Percentiles rank a stretch among this genome's conserved stretches.
Conservation (phyloP, 2,329 filamentous ascomycete species). For the Berkeleyomyces basicola region DNA sequence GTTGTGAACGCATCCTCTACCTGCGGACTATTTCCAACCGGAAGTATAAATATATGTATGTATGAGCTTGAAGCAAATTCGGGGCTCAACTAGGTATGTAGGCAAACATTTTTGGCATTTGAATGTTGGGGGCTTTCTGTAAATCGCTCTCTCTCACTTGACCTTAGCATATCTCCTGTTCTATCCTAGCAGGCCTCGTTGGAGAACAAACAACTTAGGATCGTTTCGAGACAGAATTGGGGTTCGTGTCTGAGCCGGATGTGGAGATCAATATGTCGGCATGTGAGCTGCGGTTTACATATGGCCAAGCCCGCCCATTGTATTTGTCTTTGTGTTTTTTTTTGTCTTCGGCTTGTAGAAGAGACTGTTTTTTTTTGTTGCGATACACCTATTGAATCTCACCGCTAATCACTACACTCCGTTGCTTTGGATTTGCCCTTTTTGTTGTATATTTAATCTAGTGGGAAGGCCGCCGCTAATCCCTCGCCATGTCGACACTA, state of each 20-base stretch:
- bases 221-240: background rate
- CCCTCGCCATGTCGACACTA: slow-evolving; percentile 31
- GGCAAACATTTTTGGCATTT: no score
- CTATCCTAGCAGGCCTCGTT: background rate
- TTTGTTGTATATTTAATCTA: background rate
- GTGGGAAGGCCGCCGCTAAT: background rate
- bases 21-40: no score
- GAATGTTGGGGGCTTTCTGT: no score
- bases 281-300: background rate
- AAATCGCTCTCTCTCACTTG: no score
- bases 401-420: background rate
- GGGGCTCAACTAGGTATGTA: no score
- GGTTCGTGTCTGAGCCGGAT: background rate
- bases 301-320: background rate
- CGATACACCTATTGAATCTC: background rate
- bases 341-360: background rate
- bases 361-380: background rate
- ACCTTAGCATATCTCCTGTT: no score
- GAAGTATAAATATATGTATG: no score
- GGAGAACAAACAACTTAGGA: background rate
- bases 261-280: background rate
- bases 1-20: no score
- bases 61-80: no score
- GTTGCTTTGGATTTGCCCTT: background rate
- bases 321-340: background rate